Evolutionary conservation across 2,329 filamentous ascomycete genomes (phyloP).

Genomic region (Neofusicoccum cordaticola): DNA sequence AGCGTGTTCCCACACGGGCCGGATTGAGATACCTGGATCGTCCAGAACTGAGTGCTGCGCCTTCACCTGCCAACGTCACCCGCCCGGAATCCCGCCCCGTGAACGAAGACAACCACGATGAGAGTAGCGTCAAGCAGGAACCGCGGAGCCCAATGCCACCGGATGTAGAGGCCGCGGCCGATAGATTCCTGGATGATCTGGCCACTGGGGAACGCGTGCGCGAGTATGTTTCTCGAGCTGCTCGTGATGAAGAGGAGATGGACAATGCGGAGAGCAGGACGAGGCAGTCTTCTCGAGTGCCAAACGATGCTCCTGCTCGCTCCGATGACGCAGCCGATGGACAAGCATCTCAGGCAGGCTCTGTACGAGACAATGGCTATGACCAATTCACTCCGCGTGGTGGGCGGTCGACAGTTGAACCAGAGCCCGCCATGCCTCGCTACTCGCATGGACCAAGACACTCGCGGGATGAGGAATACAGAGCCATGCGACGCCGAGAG

Average conservation of each 20-base stretch:
- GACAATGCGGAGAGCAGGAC: constrained; percentile 12
- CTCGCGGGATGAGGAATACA: constrained; percentile 3
- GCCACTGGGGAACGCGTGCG: constrained; percentile 23
- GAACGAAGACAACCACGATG: constrained; percentile 20
- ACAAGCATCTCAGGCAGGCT: neutral
- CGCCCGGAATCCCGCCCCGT: constrained; percentile 27
- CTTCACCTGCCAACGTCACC: constrained; percentile 25
- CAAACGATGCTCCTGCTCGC: neutral
- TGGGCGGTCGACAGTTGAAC: neutral
- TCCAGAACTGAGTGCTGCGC: constrained; percentile 27
- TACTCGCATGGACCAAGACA: neutral
- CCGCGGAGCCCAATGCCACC: constrained; percentile 20
- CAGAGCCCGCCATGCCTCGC: neutral
- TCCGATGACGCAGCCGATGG: neutral
- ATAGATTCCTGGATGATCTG: constrained; percentile 36
- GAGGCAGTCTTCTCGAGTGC: neutral
- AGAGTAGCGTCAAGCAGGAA: neutral
- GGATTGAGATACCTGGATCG: constrained; percentile 28
- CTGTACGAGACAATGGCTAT: neutral
- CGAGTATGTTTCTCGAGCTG: constrained; percentile 14
- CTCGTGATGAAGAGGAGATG: constrained; percentile 15
- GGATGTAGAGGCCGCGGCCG: constrained; percentile 28
- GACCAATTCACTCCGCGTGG: neutral
- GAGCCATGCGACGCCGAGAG: neutral
- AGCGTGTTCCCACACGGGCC: constrained; percentile 27